Evolutionary conservation across 306 rosid species (phyloP), one percentile per base, ranked within the genome.

Genomic region (Lathyrus aphaca): DNA sequence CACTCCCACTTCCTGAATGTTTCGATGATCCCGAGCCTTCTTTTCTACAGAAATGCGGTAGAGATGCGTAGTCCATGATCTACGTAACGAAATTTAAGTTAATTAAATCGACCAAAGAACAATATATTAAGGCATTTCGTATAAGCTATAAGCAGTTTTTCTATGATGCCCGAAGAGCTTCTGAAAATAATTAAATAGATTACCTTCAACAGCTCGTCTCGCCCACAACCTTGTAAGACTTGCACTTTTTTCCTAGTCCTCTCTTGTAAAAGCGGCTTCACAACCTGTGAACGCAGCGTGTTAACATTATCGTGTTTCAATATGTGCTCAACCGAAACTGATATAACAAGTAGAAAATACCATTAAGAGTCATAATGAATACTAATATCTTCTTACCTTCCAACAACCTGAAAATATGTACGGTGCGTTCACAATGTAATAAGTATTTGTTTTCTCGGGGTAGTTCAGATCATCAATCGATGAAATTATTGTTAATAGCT

Each of bases 221-320:
- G 82, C 29, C 99, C 99, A 67, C 83, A 79, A 53, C 97, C 99
- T 19, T 82, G 80, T 76, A 94, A 76, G 66, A 94, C 96, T 68
- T 94, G 96, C 70, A 91, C 80, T 64, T 94, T 94, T 82, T 69
- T 91, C 72, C 90, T 87, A 4, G 99, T 94, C 75, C 97, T 88
- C 78, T 94, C 99, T 79, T 94, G 99, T 74, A 94, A 83, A 64
- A 94, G 99, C 60, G 99, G 99, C 83, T 87, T 90, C 80, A 94
- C 97, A 66, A 89, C 99, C 98, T 91, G 86, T 29, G 7, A 57
- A 82, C 23, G 64, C 57, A 17, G 38, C 48, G 17, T 35, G 64
- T 49, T 60, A 69, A 73, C 45, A 59, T 18, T 60, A 55, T 48
- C 46, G 38, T 8, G 54, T 15, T 38, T 29, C 58, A 58, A 75